Evolutionary conservation across 768 basidiomycete genomes (phyloP), one percentile per base, ranked within the genome.

Genomic region (Podaxis carcinomalis): DNA sequence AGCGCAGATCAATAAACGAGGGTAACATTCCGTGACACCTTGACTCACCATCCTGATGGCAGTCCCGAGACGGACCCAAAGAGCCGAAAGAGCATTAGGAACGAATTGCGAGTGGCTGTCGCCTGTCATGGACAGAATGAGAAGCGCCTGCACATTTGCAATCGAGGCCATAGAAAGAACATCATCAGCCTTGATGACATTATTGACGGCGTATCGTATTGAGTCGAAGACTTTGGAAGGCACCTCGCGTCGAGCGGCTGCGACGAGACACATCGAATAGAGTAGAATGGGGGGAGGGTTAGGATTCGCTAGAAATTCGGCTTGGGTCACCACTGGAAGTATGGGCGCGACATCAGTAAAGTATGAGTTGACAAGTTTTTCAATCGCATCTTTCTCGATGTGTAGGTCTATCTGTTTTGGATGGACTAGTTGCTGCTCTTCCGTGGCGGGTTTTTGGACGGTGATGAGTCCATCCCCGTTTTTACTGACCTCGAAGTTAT

Each of bases 211-310:
- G 63, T 85, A 88, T 62, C 96, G 86, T 59, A 99, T 88, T 1
- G 89, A 87, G 66, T 96, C 91, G 66, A 98, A 97, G n/a, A 95
- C 82, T 56, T 81, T 78, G 65, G 92, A 87, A 2, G 94, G 89
- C 4, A 92, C 87, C 62, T 92, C 88, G 52, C 95, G 84, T 57
- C 90, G 83, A 32, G 93, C 87, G 14, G 92, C 91, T 19, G 95
- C 92, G 44, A 98, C 88, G 32, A 94, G 87, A 73, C 95, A 98
- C 74, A 98, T 95, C 39, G 93, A 88, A 73, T 98, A 98, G 21
- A 98, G 82, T 60, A 98, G 74, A 23, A 99, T 80, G 3, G 90
- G 87, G 2, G 93, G 84, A 0, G 89, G 90, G 13, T 85, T 86
- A 21, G 84, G 80, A 53, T 72, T 84, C 39, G 88, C 82, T 63